Evolutionary conservation across 441 rosid genomes (phyloP), one percentile per base, ranked within the genome.

Genomic region (Adansonia rubrostipa): DNA sequence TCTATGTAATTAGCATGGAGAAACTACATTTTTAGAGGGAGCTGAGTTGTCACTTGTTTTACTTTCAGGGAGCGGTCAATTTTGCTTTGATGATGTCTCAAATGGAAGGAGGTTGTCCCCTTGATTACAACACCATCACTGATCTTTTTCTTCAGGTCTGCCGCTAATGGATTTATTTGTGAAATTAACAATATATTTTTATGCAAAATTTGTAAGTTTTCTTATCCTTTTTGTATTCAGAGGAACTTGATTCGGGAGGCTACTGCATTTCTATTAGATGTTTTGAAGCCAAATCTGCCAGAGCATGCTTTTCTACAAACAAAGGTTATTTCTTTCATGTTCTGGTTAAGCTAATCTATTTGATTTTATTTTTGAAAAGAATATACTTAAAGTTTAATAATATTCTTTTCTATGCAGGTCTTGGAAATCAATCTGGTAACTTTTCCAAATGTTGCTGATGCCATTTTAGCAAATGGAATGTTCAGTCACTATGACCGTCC

Each of bases 21-120:
- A 71, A 78, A 8, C 2, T 53, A 67, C n/a, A 2, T 10, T 77
- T 19, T 77, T 67, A 10, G 20, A 20, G 15, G 36, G 71, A 74
- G 4, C 53, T 82, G 19, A 24, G 67, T 44, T 6, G 22, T 13
- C 15, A 2, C 28, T 71, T 20, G 73, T 73, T 73, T 50, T 82
- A 74, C 60, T 70, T 85, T 79, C 84, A 97, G 99, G 99, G 99
- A 53, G 99, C 99, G 70, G 97, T 97, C 65, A 97, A 97, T 82
- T 97, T 97, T 89, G 98, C 99, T 50, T 81, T 97, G 84, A 97
- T 97, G 99, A 97, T 97, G 99, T 93, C 99, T 67, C 99, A 97
- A 93, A 97, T 97, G 99, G 99, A 95, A 84, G 99, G 98, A 78
- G 99, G 99, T 53, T 95, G 98, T 80, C 99, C 99, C 40, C 86